Percentiles rank a stretch among this genome's conserved stretches.
Conservation (phyloP, 2,329 filamentous ascomycete genomes). For the Lasiodiplodia gonubiensis region DNA sequence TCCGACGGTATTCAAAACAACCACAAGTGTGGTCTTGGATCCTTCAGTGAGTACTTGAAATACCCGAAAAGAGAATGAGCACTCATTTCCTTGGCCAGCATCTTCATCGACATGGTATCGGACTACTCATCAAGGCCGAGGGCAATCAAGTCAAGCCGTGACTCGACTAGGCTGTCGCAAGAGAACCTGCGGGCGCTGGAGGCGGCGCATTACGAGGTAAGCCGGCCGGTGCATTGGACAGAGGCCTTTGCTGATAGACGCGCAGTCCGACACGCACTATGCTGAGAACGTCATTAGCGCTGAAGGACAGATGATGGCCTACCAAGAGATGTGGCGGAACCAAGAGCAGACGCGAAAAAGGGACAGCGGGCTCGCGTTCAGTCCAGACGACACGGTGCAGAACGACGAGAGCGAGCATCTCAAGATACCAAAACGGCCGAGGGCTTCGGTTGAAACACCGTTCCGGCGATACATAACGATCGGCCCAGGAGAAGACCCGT, state of each 20-base stretch:
- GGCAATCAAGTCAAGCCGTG: neutral
- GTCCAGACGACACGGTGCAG: neutral
- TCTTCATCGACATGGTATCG: neutral
- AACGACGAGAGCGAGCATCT: neutral
- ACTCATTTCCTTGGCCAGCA: neutral
- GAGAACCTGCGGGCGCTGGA: constrained; percentile 19
- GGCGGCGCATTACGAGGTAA: neutral
- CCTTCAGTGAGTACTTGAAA: neutral
- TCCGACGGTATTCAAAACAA: neutral
- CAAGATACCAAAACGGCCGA: constrained; percentile 6
- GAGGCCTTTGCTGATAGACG: neutral
- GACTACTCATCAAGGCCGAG: neutral
- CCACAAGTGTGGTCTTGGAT: too few species aligned
- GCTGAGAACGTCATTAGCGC: constrained; percentile 21
- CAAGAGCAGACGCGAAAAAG: constrained; percentile 15
- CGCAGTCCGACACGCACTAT: constrained; percentile 23
- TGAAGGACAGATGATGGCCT: constrained; percentile 19
- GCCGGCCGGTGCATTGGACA: neutral
- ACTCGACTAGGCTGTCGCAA: constrained; percentile 9
- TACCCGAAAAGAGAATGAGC: neutral
- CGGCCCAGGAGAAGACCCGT: constrained; percentile 21
- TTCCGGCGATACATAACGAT: constrained; percentile 26
- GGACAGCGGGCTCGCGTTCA: constrained; percentile 19
- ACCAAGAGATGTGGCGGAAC: constrained; percentile 14
- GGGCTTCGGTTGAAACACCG: constrained; percentile 20